A percentile compares a stretch with the other conserved stretches of the same genome.
phyloP scores from a whole-genome alignment of 106 monocot genomes.

The Dendrobium huoshanense region DNA sequence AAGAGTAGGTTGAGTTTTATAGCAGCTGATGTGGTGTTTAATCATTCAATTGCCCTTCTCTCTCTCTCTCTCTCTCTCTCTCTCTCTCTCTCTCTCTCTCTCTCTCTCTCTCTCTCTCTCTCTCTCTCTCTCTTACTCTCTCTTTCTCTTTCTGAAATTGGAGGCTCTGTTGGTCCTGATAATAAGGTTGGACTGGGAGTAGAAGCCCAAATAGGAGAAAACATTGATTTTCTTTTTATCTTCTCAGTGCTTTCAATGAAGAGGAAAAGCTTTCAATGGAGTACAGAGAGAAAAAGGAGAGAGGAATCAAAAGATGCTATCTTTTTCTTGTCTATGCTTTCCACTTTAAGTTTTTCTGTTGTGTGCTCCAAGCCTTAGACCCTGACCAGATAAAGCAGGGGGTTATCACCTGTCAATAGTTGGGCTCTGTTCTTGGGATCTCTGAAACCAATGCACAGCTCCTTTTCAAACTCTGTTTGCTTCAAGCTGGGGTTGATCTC shows the following conservation, averaged over 20 bases:
- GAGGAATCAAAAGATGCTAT: slow-evolving; percentile 51
- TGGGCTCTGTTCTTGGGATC: neutral
- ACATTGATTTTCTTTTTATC: neutral
- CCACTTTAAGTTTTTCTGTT: slow-evolving; percentile 19
- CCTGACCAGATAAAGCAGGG: neutral
- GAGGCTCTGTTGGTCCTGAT: slow-evolving; percentile 1
- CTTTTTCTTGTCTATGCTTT: slow-evolving; percentile 29
- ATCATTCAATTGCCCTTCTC: neutral
- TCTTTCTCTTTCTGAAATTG: slow-evolving; percentile 6
- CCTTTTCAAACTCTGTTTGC: slow-evolving; percentile 10
- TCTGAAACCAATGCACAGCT: slow-evolving; percentile 36
- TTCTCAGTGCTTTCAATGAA: neutral
- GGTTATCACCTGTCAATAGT: neutral
- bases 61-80: neutral
- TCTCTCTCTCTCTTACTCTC: slow-evolving; percentile 5
- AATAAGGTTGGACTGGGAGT: neutral
- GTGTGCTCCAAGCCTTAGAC: slow-evolving; percentile 1
- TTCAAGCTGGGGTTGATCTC: neutral
- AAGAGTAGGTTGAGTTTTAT: too few species aligned
- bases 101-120: slow-evolving; percentile 8
- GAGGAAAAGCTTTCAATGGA: neutral
- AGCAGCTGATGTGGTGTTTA: too few species aligned
- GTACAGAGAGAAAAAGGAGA: slow-evolving; percentile 21
- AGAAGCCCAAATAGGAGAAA: neutral
- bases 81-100: neutral